Evolutionary conservation across 75 land plant genomes (phyloP).

Genomic region (Sequoia sempervirens): DNA sequence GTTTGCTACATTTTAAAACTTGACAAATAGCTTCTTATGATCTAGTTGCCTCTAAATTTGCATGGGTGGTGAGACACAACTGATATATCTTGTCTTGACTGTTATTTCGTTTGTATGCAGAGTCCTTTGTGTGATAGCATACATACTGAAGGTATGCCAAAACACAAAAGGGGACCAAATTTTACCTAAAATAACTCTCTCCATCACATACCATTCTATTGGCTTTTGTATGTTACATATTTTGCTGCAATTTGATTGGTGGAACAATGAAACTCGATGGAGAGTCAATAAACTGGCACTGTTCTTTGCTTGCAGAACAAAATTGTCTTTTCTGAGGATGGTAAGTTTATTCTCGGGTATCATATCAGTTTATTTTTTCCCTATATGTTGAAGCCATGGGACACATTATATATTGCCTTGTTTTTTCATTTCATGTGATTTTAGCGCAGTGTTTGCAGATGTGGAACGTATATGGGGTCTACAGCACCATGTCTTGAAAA

Average conservation of each 20-base stretch:
- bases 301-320: background rate
- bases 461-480: background rate
- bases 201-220: background rate
- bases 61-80: background rate
- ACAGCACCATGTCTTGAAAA: background rate
- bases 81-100: background rate
- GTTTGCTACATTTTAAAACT: background rate
- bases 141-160: background rate
- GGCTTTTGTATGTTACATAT: background rate
- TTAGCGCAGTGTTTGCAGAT: background rate
- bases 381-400: background rate
- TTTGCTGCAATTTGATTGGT: background rate
- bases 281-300: background rate
- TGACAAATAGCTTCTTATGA: background rate
- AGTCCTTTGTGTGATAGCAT: background rate
- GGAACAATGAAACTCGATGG: background rate
- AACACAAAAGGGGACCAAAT: background rate
- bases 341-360: background rate
- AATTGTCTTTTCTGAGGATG: background rate
- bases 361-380: background rate
- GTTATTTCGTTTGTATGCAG: background rate
- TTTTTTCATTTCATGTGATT: slow-evolving; percentile 6
- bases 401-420: background rate
- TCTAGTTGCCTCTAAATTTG: background rate
- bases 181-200: background rate